Conservation (phyloP, 495 filamentous ascomycete genomes). For the Tuber indicum region DNA sequence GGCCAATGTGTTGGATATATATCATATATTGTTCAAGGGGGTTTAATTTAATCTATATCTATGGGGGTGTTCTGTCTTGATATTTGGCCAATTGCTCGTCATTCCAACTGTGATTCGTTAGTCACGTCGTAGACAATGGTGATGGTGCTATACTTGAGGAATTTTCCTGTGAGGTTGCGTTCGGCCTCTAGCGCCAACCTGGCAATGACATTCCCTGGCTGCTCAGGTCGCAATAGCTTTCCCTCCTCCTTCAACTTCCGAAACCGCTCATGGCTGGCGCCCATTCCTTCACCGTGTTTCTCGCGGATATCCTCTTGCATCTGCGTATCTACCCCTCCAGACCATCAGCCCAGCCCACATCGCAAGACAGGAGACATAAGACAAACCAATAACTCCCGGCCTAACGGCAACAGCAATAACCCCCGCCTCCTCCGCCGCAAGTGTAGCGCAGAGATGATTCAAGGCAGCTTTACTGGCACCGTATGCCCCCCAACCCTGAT, state of each 20-base stretch:
- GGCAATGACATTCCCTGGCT: conserved; percentile 80
- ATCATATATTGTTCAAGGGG: background rate
- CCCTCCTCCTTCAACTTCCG: conserved; percentile 58
- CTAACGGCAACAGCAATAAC: conserved; percentile 57
- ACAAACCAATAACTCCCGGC: conserved; percentile 57
- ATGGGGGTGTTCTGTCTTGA: conserved; percentile 47
- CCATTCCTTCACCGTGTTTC: conserved; percentile 59
- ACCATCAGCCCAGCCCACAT: background rate
- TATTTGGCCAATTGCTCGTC: conserved; percentile 58
- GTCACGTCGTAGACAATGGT: conserved; percentile 20
- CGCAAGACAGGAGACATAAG: background rate
- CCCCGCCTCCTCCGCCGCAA: conserved; percentile 74
- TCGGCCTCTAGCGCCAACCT: conserved; percentile 55
- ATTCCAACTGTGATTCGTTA: conserved; percentile 62
- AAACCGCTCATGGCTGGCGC: conserved; percentile 62
- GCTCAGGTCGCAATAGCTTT: conserved; percentile 68
- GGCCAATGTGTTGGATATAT: background rate
- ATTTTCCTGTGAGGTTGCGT: conserved; percentile 64
- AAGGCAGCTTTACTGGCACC: conserved; percentile 82
- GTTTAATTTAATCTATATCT: conserved; percentile 11
- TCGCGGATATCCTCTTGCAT: conserved; percentile 85
- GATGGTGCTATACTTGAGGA: conserved; percentile 52
- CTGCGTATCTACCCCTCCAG: conserved; percentile 63
- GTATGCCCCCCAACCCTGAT: conserved; percentile 72
- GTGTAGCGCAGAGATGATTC: conserved; percentile 67